Conservation (phyloP, 1,139 yeast genomes). For the Pichia sp. region DNA sequence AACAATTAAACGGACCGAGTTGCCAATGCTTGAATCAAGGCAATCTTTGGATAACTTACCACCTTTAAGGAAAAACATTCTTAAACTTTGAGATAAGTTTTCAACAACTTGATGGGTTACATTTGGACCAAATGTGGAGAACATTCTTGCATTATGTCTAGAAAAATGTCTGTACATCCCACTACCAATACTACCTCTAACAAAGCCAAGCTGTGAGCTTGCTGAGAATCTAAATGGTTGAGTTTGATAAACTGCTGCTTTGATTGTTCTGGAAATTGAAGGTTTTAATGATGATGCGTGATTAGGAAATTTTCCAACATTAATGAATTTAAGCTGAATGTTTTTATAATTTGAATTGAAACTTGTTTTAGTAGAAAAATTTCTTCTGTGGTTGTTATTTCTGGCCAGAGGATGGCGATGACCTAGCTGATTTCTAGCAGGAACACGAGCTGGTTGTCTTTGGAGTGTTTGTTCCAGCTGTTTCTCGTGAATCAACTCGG, state of each 20-base stretch:
- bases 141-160: constrained; percentile 27
- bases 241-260: constrained; percentile 16
- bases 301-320: not conserved
- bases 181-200: constrained; percentile 14
- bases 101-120: constrained; percentile 34
- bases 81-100: constrained; percentile 32
- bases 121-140: constrained; percentile 27
- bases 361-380: constrained; percentile 15
- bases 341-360: not conserved
- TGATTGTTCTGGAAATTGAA: constrained; percentile 9
- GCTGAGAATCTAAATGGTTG: constrained; percentile 23
- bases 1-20: constrained; percentile 26
- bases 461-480: constrained; percentile 24
- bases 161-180: constrained; percentile 26
- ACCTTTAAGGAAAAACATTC: constrained; percentile 31
- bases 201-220: constrained; percentile 11
- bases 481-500: constrained; percentile 26
- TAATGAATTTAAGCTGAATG: not conserved
- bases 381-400: constrained; percentile 12
- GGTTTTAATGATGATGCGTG: not conserved
- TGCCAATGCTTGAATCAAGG: constrained; percentile 13
- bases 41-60: constrained; percentile 18
- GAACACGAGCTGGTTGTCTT: constrained; percentile 26
- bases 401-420: constrained; percentile 18
- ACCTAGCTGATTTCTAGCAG: constrained; percentile 9